Evolutionary conservation across 75 land plant genomes (phyloP).

Genomic region (Chamaecyparis obtusa): DNA sequence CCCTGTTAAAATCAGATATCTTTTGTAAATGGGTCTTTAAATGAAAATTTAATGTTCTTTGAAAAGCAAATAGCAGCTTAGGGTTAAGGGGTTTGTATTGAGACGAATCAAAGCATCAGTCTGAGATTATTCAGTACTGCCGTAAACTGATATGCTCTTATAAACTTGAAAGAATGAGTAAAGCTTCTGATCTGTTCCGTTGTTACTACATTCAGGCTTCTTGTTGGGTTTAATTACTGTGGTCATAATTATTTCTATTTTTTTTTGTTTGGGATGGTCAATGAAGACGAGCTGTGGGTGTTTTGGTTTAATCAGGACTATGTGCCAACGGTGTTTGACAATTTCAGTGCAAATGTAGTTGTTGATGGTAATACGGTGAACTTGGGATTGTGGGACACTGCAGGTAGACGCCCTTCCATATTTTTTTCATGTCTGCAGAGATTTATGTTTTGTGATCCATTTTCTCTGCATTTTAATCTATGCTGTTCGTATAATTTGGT

Average conservation of each 20-base stretch:
- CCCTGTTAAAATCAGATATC: background rate
- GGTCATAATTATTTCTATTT: background rate
- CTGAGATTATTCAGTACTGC: background rate
- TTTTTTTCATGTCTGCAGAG: background rate
- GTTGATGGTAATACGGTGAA: constrained; percentile 40
- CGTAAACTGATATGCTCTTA: background rate
- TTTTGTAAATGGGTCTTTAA: background rate
- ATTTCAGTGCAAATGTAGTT: constrained; percentile 39
- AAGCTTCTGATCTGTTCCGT: background rate
- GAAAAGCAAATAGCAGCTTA: too few relatives aligned
- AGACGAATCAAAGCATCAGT: too few relatives aligned
- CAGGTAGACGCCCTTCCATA: constrained; percentile 13
- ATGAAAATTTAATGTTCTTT: background rate
- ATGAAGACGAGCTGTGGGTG: background rate
- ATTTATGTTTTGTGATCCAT: background rate
- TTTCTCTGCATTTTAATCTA: background rate
- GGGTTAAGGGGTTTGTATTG: too few relatives aligned
- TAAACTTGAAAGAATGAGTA: background rate
- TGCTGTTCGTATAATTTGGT: background rate
- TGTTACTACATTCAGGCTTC: background rate
- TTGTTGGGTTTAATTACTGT: background rate
- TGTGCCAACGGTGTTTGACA: constrained; percentile 35
- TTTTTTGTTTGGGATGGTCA: background rate
- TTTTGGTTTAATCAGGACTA: constrained; percentile 20
- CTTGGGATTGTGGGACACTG: constrained; percentile 39